Evolutionary conservation across 73 alveolate genomes (phyloP).

Genomic region (Stentor roeselii): DNA sequence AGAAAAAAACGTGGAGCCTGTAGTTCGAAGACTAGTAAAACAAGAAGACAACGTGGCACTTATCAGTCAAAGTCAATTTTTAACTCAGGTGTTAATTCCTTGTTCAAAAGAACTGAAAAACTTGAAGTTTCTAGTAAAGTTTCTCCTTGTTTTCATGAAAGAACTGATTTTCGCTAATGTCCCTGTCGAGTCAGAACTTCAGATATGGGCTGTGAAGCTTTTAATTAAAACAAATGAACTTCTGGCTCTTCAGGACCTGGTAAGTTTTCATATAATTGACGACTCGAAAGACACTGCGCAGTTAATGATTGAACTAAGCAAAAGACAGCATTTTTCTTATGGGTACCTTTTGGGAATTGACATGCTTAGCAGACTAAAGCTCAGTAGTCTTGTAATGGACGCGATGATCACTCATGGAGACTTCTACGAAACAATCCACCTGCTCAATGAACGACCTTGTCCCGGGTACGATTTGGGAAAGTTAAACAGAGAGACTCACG

Average conservation of each 20-base stretch:
- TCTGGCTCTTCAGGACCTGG: background rate
- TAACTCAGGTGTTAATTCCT: background rate
- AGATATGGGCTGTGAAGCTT: background rate
- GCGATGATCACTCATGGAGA: background rate
- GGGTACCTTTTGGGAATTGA: constrained; percentile 1
- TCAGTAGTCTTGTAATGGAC: background rate
- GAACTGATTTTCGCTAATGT: background rate
- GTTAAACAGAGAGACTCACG: background rate
- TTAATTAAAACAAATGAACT: background rate
- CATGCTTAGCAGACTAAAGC: background rate
- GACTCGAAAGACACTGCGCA: background rate
- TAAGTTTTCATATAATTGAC: background rate
- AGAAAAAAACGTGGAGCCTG: background rate
- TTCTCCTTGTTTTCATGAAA: background rate
- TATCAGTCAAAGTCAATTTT: background rate
- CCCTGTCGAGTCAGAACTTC: background rate
- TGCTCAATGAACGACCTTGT: background rate
- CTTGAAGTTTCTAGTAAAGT: background rate
- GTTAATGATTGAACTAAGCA: background rate
- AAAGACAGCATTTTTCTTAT: background rate
- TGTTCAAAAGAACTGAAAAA: background rate
- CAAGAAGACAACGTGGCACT: background rate
- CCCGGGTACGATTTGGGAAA: background rate
- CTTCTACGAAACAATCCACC: background rate
- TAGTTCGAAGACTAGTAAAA: background rate